Evolutionary conservation across 1,284 basidiomycete species (phyloP), one percentile per base, ranked within the genome.

Genomic region (Leucoagaricus sp.): DNA sequence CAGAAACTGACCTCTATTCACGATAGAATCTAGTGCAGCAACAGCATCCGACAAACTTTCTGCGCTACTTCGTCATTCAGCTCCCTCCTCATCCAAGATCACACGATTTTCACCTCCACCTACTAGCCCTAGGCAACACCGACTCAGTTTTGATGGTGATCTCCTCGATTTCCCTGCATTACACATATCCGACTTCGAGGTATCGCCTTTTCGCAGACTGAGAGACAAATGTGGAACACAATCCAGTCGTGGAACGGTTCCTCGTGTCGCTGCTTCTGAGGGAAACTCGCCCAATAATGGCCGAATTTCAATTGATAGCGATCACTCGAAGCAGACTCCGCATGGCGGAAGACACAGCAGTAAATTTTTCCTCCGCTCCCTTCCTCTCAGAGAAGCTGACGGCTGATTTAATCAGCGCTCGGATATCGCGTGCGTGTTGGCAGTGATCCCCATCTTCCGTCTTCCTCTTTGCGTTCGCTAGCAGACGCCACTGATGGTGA

Each of bases 141-240:
- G 55, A 17, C 49, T 41, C 8, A 57, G 55, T 19, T 33, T 57
- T 3, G 49, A 57, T 40, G 49, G 49, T 15, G 26, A 40, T 4
- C 26, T 57, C n/a, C 49, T 57, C 26, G 51, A 57, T 19, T 57
- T 57, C 12, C 49, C 55, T 1, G 23, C 53, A 12, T 41, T 50
- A 9, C 26, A 36, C 10, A 17, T 51, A 42, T 51, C 49, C 21
- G 55, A 50, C 10, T 46, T 25, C 19, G 55, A 57, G 26, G 29
- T 52, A 9, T 57, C 49, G 13, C 55, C 55, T 9, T 26, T 56
- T 23, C 54, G 33, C 7, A 51, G 26, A 28, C 15, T 57, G 44
- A 57, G 26, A 25, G 49, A 57, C 36, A 46, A 47, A 15, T 40
- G 51, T 13, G 55, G 44, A n/a, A 40, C 29, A 10, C 55, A 46